These are phyloP conservation scores for Pontederia paniculata DNA, from an alignment of 176 grass and related monocot genomes.

Conservation along the genomic window DNA sequence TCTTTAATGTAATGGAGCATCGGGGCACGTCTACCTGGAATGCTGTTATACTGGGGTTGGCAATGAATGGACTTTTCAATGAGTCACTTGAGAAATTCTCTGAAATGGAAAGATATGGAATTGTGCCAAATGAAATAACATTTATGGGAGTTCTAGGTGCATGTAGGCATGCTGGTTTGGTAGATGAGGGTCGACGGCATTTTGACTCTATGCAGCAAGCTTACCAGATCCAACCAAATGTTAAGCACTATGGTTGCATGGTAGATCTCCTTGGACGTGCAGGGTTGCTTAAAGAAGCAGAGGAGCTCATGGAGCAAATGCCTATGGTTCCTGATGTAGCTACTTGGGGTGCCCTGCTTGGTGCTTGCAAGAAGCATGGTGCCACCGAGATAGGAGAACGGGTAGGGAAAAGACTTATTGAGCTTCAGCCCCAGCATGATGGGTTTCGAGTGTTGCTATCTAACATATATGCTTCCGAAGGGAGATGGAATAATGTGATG, in stretches of 20 bases:
- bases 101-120: conserved; percentile 46
- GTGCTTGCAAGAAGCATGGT: conserved; percentile 75
- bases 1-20: conserved; percentile 47
- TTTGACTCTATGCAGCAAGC: conserved; percentile 63
- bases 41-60: conserved; percentile 60
- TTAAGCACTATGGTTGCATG: conserved; percentile 85
- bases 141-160: conserved; percentile 78
- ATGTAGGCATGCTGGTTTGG: conserved; percentile 65
- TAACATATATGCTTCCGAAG: conserved; percentile 78
- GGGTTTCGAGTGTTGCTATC: conserved; percentile 74
- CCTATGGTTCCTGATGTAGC: conserved; percentile 63
- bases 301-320: conserved; percentile 65
- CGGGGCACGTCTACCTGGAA: conserved; percentile 73
- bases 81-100: conserved; percentile 64
- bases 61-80: conserved; percentile 56
- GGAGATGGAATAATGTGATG: conserved; percentile 62
- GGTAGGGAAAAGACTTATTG: conserved; percentile 52
- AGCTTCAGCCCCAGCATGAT: conserved; percentile 63
- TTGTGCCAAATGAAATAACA: conserved; percentile 69
- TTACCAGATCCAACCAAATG: conserved; percentile 65
- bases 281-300: conserved; percentile 71
- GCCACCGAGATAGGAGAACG: conserved; percentile 61
- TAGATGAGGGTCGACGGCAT: conserved; percentile 56
- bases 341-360: conserved; percentile 81
- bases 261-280: conserved; percentile 86